phyloP scores from a whole-genome alignment of 1,284 basidiomycete genomes.

The Sanguinoderma infundibulare region DNA sequence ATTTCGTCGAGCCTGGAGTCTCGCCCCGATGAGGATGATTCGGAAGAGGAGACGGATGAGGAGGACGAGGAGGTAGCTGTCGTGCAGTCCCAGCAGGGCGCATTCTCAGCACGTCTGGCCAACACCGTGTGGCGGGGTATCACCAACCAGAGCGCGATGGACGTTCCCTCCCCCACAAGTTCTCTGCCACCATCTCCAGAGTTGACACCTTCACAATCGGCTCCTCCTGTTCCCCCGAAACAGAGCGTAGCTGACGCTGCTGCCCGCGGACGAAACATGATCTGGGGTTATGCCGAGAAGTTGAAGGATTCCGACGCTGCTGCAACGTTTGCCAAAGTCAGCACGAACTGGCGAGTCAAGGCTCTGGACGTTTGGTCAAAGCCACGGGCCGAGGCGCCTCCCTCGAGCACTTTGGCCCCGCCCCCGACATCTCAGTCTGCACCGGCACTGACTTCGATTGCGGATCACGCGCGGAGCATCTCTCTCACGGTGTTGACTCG shows the following conservation, averaged over 20 bases:
- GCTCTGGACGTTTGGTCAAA: constrained; percentile 46
- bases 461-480: constrained; percentile 23
- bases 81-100: constrained; percentile 12
- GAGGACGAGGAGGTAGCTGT: constrained; percentile 47
- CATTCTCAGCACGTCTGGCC: constrained; percentile 51
- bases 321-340: constrained; percentile 70
- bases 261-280: constrained; percentile 33
- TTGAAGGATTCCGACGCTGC: constrained; percentile 73
- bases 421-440: constrained; percentile 16
- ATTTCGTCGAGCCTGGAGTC: constrained; percentile 42
- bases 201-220: constrained; percentile 32
- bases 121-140: constrained; percentile 73
- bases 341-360: constrained; percentile 74
- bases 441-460: constrained; percentile 13
- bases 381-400: constrained; percentile 21
- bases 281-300: constrained; percentile 76
- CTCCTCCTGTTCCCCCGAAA: constrained; percentile 23
- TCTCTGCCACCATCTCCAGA: constrained; percentile 36
- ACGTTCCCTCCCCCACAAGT: constrained; percentile 54
- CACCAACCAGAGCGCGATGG: constrained; percentile 76
- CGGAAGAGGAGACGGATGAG: constrained; percentile 38
- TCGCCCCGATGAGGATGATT: constrained; percentile 36
- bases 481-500: constrained; percentile 23
- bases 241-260: constrained; percentile 15
- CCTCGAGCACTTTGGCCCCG: constrained; percentile 14